Percentiles rank a stretch among this genome's conserved stretches.
phyloP scores from a whole-genome alignment of 441 rosid species.

The Erodium texanum region DNA sequence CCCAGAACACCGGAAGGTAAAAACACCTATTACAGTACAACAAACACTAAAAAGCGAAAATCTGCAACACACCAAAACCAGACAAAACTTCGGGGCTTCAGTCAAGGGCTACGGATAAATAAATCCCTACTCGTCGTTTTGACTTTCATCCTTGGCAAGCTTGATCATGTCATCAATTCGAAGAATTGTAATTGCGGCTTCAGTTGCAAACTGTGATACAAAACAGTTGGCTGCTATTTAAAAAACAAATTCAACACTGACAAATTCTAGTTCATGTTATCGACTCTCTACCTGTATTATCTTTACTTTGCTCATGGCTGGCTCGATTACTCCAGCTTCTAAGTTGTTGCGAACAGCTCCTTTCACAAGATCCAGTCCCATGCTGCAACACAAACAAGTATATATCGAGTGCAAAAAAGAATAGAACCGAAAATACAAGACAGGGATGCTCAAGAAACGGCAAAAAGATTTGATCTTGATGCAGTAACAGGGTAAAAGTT shows the following conservation, averaged over 20 bases:
- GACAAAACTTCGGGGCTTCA: background rate
- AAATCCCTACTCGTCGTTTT: constrained; percentile 33
- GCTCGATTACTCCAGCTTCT: constrained; percentile 96
- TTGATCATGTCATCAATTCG: constrained; percentile 98
- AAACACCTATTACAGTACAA: too few relatives aligned
- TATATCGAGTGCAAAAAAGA: background rate
- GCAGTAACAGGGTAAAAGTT: background rate
- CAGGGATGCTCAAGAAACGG: background rate
- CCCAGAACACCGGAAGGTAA: too few relatives aligned
- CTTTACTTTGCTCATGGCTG: constrained; percentile 99
- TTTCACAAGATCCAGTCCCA: constrained; percentile 84
- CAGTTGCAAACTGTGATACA: constrained; percentile 79
- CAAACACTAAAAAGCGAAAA: background rate
- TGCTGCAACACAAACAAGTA: constrained; percentile 38
- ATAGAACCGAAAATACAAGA: background rate
- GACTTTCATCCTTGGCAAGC: constrained; percentile 86
- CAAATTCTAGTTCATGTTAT: background rate
- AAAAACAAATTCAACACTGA: background rate
- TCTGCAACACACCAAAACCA: background rate
- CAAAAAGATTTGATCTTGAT: background rate
- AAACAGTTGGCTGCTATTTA: background rate
- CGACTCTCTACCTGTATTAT: constrained; percentile 67
- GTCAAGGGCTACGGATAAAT: background rate
- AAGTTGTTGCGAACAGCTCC: constrained; percentile 80
- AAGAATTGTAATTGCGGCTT: constrained; percentile 94